A percentile compares a stretch with the other conserved stretches of the same genome.
Conservation (phyloP, 1,139 yeast genomes). For the Saccharomyces hybrid region DNA sequence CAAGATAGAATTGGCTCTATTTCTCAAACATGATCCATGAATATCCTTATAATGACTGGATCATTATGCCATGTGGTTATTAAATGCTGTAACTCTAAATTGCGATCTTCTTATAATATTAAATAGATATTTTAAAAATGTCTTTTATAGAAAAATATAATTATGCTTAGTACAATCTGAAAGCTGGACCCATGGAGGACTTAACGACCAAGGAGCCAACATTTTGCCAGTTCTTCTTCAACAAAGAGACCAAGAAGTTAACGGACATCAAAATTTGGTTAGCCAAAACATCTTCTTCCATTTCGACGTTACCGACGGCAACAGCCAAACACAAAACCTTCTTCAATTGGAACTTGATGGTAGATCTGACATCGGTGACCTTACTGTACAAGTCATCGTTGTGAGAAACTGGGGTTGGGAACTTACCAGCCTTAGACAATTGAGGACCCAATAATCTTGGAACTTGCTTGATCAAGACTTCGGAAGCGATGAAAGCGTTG, state of each 20-base stretch:
- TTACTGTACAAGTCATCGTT: conserved; percentile 93
- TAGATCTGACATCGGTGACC: conserved; percentile 96
- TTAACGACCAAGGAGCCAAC: conserved; percentile 98
- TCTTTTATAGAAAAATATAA: conserved; percentile 3
- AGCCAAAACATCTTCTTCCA: conserved; percentile 94
- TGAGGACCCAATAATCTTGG: conserved; percentile 99
- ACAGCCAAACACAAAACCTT: conserved; percentile 90
- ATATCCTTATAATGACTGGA: background rate
- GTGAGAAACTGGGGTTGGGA: conserved; percentile 99
- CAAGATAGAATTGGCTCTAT: no score
- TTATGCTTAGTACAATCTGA: conserved; percentile 84
- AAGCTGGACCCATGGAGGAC: conserved; percentile 99
- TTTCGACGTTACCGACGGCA: conserved; percentile 96
- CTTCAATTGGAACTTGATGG: conserved; percentile 99
- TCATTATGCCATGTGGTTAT: background rate
- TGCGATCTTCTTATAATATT: background rate
- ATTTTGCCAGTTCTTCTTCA: conserved; percentile 99
- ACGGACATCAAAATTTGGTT: conserved; percentile 98
- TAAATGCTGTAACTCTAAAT: background rate
- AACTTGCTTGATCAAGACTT: conserved; percentile 98
- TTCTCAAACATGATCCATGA: no score
- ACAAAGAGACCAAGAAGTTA: conserved; percentile 97
- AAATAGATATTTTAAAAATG: conserved; percentile 3
- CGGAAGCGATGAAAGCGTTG: conserved; percentile 99
- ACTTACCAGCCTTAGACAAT: conserved; percentile 99